phyloP scores from a whole-genome alignment of 306 rosid genomes.

The Acmispon strigosus region DNA sequence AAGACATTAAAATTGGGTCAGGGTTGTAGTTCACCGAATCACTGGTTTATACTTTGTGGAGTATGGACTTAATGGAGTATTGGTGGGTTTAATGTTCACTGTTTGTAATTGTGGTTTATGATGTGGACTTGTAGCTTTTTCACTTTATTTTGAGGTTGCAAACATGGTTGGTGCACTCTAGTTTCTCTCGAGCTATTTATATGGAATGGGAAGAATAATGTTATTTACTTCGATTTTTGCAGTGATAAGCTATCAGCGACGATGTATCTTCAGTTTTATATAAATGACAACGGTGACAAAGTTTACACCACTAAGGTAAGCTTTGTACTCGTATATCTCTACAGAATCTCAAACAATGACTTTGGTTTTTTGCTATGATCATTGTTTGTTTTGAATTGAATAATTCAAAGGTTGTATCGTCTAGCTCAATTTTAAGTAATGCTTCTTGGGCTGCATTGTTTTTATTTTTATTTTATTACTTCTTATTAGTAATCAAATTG shows the following conservation, averaged over 20 bases:
- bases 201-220: too few species aligned
- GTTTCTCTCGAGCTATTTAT: too few species aligned
- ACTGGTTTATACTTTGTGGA: too few species aligned
- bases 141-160: too few species aligned
- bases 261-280: constrained; percentile 84
- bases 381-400: neutral
- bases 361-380: neutral
- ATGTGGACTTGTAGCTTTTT: too few species aligned
- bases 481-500: neutral
- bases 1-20: too few species aligned
- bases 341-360: neutral
- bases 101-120: too few species aligned
- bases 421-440: neutral
- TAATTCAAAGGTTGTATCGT: neutral
- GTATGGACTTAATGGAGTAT: too few species aligned
- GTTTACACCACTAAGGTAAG: constrained; percentile 78
- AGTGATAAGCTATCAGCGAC: constrained; percentile 13
- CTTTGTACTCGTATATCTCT: too few species aligned
- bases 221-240: neutral
- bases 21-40: too few species aligned
- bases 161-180: too few species aligned
- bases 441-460: neutral
- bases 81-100: too few species aligned
- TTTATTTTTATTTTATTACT: neutral
- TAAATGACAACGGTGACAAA: constrained; percentile 74